These are phyloP conservation scores for Tetrahymena elliotti DNA, from an alignment of 73 alveolate genomes.

Conservation along the genomic window DNA sequence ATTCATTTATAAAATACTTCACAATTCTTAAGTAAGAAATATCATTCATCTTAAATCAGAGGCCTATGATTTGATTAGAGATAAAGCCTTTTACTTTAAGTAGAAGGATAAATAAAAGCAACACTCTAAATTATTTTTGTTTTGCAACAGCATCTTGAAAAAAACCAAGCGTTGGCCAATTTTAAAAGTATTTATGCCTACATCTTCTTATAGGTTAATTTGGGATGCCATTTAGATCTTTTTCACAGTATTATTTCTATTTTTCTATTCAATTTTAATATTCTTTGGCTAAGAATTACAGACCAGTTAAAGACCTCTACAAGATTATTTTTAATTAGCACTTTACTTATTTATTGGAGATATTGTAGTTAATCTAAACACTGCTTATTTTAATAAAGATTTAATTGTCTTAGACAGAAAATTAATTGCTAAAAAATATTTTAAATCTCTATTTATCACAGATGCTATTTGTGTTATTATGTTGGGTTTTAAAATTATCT, in stretches of 20 bases:
- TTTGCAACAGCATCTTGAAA: background rate
- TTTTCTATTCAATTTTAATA: background rate
- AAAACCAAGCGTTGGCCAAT: background rate
- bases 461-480: background rate
- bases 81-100: background rate
- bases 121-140: background rate
- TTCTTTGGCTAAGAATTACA: background rate
- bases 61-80: background rate
- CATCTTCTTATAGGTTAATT: background rate
- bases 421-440: background rate
- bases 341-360: background rate
- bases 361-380: background rate
- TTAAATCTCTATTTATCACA: background rate
- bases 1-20: background rate
- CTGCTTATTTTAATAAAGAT: background rate
- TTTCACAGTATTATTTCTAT: background rate
- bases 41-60: background rate
- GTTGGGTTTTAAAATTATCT: background rate
- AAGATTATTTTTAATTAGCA: background rate
- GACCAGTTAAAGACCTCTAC: background rate
- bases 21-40: background rate
- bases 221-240: background rate
- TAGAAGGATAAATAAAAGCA: background rate
- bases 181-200: background rate
- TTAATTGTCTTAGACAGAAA: background rate